These are phyloP conservation scores for Phytophthora podocarpi DNA, from an alignment of 352 stramenopile species.

Conservation along the genomic window DNA sequence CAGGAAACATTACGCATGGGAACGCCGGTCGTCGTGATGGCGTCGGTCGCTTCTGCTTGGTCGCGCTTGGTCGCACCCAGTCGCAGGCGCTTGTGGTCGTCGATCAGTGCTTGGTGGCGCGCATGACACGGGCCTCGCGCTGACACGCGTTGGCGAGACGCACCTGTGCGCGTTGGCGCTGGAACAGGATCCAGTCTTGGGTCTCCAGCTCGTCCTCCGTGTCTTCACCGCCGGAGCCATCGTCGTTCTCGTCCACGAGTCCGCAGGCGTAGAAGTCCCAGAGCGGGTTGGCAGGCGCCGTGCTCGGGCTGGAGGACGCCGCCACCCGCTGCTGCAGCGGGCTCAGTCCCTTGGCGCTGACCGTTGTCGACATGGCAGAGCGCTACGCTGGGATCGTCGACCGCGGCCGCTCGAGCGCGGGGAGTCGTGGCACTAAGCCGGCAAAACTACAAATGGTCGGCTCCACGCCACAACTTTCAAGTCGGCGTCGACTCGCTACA, in stretches of 20 bases:
- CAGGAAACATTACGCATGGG: constrained; percentile 26
- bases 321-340: constrained; percentile 21
- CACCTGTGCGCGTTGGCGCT: constrained; percentile 56
- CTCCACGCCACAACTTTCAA: not conserved
- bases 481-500: constrained; percentile 19
- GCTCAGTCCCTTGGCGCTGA: constrained; percentile 22
- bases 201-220: constrained; percentile 65
- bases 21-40: not conserved
- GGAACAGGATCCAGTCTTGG: constrained; percentile 59
- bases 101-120: constrained; percentile 27
- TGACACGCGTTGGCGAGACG: constrained; percentile 50
- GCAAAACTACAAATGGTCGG: constrained; percentile 31
- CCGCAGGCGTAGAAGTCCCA: constrained; percentile 71
- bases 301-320: constrained; percentile 3
- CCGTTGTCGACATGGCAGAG: constrained; percentile 29
- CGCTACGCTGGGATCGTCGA: constrained; percentile 18
- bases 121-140: constrained; percentile 33
- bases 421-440: not conserved
- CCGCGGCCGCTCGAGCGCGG: constrained; percentile 28
- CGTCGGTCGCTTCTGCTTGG: constrained; percentile 5
- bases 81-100: not conserved
- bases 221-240: constrained; percentile 50
- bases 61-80: not conserved
- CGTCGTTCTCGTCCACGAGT: constrained; percentile 55
- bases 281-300: constrained; percentile 30